Evolutionary conservation across 768 basidiomycete genomes (phyloP).

Genomic region (Tylopilus sp.): DNA sequence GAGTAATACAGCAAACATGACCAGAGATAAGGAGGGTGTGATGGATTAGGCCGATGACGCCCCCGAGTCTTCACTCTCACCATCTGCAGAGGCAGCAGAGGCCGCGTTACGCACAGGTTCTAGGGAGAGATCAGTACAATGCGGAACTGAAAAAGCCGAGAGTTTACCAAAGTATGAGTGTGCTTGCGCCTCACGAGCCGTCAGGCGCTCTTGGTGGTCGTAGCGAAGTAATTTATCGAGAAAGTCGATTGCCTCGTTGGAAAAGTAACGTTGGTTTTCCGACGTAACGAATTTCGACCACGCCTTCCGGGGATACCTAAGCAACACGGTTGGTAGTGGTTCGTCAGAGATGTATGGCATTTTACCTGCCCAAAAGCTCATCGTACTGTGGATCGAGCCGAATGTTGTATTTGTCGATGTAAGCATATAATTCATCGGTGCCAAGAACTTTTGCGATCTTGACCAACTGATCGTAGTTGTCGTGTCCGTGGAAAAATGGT

Average conservation of each 20-base stretch:
- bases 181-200: slow-evolving; percentile 87
- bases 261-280: slow-evolving; percentile 94
- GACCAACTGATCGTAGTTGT: slow-evolving; percentile 97
- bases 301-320: slow-evolving; percentile 86
- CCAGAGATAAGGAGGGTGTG: slow-evolving; percentile 25
- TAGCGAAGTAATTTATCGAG: slow-evolving; percentile 93
- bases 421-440: slow-evolving; percentile 90
- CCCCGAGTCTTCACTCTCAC: slow-evolving; percentile 55
- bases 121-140: slow-evolving; percentile 30
- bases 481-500: slow-evolving; percentile 98
- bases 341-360: slow-evolving; percentile 3
- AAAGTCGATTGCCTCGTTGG: slow-evolving; percentile 95
- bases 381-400: slow-evolving; percentile 95
- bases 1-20: slow-evolving; percentile 32
- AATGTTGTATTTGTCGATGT: slow-evolving; percentile 94
- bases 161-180: slow-evolving; percentile 88
- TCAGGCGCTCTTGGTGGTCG: slow-evolving; percentile 95
- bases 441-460: slow-evolving; percentile 98
- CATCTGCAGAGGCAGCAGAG: slow-evolving; percentile 45
- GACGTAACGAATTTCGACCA: slow-evolving; percentile 96
- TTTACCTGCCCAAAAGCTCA: slow-evolving; percentile 83
- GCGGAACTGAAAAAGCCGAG: slow-evolving; percentile 7
- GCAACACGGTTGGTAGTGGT: slow-evolving; percentile 1
- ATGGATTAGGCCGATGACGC: slow-evolving; percentile 32
- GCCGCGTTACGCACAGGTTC: slow-evolving; percentile 62